A percentile compares a stretch with the other conserved stretches of the same genome.
Evolutionary conservation across 2,329 filamentous ascomycete genomes (phyloP).

Genomic region (Fusarium chaquense): DNA sequence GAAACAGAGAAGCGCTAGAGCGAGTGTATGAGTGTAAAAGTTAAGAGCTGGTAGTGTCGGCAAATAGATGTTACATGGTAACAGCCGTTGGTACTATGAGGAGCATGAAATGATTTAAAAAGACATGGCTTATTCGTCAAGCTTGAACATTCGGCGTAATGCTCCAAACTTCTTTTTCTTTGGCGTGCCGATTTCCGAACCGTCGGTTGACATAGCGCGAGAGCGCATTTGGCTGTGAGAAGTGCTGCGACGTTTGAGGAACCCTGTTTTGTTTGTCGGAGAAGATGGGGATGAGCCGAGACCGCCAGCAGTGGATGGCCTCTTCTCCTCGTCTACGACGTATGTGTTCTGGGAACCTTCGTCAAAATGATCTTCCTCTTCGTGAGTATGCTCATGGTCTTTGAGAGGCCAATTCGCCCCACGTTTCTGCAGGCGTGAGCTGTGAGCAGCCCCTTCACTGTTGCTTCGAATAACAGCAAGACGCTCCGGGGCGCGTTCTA

Average conservation of each 20-base stretch:
- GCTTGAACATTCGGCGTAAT: slow-evolving; percentile 73
- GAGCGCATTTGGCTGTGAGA: slow-evolving; percentile 50
- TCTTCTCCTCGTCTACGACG: slow-evolving; percentile 44
- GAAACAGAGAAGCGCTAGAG: slow-evolving; percentile 13
- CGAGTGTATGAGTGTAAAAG: slow-evolving; percentile 14
- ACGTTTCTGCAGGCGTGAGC: slow-evolving; percentile 46
- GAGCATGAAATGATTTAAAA: background rate
- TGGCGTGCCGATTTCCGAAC: slow-evolving; percentile 27
- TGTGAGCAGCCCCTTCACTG: slow-evolving; percentile 45
- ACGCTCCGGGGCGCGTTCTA: slow-evolving; percentile 70
- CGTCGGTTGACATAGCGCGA: slow-evolving; percentile 25
- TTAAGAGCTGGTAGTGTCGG: background rate
- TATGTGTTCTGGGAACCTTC: slow-evolving; percentile 45
- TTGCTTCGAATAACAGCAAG: slow-evolving; percentile 60
- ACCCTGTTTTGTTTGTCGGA: slow-evolving; percentile 50
- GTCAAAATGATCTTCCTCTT: slow-evolving; percentile 47
- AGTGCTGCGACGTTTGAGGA: slow-evolving; percentile 54
- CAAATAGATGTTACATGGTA: background rate
- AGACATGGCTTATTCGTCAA: slow-evolving; percentile 56
- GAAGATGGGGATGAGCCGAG: slow-evolving; percentile 43
- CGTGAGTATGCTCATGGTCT: slow-evolving; percentile 50
- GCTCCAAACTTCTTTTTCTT: slow-evolving; percentile 76
- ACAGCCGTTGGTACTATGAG: background rate
- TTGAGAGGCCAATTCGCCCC: slow-evolving; percentile 53
- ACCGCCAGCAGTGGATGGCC: slow-evolving; percentile 54